phyloP scores from a whole-genome alignment of 2,329 filamentous ascomycete genomes.

The Aspergillus sp. region DNA sequence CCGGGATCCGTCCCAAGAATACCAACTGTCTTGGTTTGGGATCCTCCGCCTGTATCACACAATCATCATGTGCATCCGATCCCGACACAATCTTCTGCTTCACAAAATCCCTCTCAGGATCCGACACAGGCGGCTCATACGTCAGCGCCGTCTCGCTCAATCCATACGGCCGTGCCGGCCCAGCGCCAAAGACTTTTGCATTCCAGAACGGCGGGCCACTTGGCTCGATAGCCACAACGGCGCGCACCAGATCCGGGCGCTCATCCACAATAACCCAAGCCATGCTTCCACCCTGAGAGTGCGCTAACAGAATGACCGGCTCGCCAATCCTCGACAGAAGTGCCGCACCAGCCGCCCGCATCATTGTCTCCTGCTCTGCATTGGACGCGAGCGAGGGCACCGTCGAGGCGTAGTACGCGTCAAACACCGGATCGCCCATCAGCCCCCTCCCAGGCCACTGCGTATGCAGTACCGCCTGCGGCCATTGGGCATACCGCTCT shows the following conservation, averaged over 20 bases:
- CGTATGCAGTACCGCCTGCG: constrained; percentile 37
- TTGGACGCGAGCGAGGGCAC: constrained; percentile 17
- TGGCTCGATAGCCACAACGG: constrained; percentile 53
- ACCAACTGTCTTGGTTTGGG: constrained; percentile 43
- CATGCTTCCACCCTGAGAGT: constrained; percentile 50
- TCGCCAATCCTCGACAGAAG: constrained; percentile 23
- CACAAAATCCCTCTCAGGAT: constrained; percentile 11
- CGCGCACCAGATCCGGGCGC: constrained; percentile 47
- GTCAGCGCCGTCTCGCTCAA: constrained; percentile 19
- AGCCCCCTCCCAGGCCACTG: constrained; percentile 39
- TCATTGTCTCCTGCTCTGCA: constrained; percentile 14
- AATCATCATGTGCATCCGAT: constrained; percentile 16
- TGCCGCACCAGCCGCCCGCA: constrained; percentile 17
- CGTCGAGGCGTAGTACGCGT: constrained; percentile 23
- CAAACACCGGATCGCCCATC: constrained; percentile 28
- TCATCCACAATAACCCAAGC: constrained; percentile 48
- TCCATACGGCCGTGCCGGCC: constrained; percentile 16
- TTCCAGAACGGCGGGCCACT: constrained; percentile 43
- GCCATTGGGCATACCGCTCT: constrained; percentile 27
- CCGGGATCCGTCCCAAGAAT: constrained; percentile 50
- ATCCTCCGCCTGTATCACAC: constrained; percentile 36
- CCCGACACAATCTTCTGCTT: constrained; percentile 12
- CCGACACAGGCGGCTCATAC: constrained; percentile 10
- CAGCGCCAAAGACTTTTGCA: constrained; percentile 10
- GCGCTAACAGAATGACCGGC: constrained; percentile 37